phyloP scores from a whole-genome alignment of 208 protist species.

The Acanthamoeba healyi region DNA sequence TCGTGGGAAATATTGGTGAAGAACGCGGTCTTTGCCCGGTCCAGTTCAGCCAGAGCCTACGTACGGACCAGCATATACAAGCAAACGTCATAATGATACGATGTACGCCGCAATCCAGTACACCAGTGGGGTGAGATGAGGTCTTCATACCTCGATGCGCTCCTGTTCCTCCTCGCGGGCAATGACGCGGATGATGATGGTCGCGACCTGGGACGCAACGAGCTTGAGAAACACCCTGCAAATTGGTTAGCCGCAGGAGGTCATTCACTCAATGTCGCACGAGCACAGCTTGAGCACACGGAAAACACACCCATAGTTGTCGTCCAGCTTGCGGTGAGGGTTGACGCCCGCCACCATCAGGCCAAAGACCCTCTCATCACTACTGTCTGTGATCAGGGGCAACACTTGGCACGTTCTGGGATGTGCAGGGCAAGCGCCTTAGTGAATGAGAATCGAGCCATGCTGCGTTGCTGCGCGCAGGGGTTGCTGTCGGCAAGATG shows the following conservation, averaged over 20 bases:
- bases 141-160: background rate
- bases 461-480: too few relatives aligned
- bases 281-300: background rate
- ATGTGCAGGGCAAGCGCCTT: too few relatives aligned
- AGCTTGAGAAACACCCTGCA: slow-evolving; percentile 41
- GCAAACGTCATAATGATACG: background rate
- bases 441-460: too few relatives aligned
- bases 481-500: background rate
- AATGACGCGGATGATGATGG: background rate
- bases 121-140: background rate
- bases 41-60: slow-evolving; percentile 74
- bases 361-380: background rate
- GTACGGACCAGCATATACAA: background rate
- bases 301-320: background rate
- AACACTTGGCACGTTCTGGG: background rate
- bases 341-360: slow-evolving; percentile 51
- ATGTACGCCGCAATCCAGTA: too few relatives aligned
- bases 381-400: background rate
- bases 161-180: slow-evolving; percentile 28
- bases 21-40: slow-evolving; percentile 78
- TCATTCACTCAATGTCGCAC: background rate
- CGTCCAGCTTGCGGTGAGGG: slow-evolving; percentile 8
- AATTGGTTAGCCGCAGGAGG: background rate
- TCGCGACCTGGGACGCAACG: background rate
- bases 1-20: slow-evolving; percentile 80